Conservation (phyloP, 2,329 filamentous ascomycete species). For the Mollisia scopiformis region DNA sequence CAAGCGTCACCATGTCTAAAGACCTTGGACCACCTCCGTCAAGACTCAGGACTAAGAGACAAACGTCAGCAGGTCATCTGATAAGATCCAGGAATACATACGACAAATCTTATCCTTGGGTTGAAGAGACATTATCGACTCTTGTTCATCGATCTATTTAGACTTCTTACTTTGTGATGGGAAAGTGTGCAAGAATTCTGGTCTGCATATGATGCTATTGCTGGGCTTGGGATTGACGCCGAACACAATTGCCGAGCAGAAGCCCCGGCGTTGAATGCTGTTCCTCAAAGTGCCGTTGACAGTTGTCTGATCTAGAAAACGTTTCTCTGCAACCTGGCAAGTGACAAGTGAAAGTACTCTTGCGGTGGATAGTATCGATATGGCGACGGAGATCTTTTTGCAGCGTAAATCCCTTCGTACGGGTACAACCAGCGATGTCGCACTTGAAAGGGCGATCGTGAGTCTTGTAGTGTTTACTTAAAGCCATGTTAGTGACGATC, state of each 20-base stretch:
- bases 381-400: slow-evolving; percentile 15
- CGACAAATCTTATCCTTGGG: not conserved
- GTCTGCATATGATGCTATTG: too few species aligned
- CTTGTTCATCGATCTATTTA: too few species aligned
- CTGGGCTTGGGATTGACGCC: too few species aligned
- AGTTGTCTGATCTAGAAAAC: slow-evolving; percentile 21
- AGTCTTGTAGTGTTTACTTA: slow-evolving; percentile 15
- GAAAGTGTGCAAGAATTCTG: too few species aligned
- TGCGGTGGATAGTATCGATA: slow-evolving; percentile 16
- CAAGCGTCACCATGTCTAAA: too few species aligned
- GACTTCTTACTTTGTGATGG: too few species aligned
- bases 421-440: slow-evolving; percentile 7
- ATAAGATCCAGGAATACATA: too few species aligned
- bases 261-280: too few species aligned
- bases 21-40: too few species aligned
- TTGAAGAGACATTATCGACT: not conserved
- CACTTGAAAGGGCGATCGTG: slow-evolving; percentile 13
- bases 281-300: slow-evolving; percentile 16
- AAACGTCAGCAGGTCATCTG: too few species aligned
- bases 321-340: slow-evolving; percentile 11
- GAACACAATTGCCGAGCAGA: too few species aligned
- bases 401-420: slow-evolving; percentile 14
- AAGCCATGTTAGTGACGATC: not conserved
- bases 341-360: slow-evolving; percentile 17
- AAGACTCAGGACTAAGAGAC: too few species aligned